These are phyloP conservation scores for Aspergillus ostianus DNA, from an alignment of 495 filamentous ascomycete species.

Conservation along the genomic window DNA sequence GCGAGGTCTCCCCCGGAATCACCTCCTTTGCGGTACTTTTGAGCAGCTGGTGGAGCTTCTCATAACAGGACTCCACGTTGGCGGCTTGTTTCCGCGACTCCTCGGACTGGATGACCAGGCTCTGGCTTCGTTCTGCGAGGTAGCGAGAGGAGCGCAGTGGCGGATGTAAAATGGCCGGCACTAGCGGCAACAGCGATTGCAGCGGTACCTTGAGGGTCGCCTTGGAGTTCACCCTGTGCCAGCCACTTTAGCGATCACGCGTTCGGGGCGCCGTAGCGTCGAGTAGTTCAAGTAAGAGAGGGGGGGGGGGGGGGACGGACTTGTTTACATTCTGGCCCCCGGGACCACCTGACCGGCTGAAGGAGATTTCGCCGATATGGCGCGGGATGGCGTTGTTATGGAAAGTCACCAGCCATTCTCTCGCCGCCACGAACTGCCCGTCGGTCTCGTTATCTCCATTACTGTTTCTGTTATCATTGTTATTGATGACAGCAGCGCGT, in stretches of 20 bases:
- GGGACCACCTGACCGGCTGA: slow-evolving; percentile 84
- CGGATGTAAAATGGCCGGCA: slow-evolving; percentile 69
- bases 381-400: slow-evolving; percentile 61
- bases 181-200: slow-evolving; percentile 51
- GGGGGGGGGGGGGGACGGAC: slow-evolving; percentile 48
- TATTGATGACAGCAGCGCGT: slow-evolving; percentile 18
- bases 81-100: slow-evolving; percentile 61
- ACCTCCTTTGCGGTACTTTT: slow-evolving; percentile 47
- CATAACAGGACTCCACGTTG: slow-evolving; percentile 65
- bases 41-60: slow-evolving; percentile 60
- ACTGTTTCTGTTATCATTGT: slow-evolving; percentile 4
- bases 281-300: not conserved
- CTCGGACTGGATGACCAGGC: slow-evolving; percentile 67
- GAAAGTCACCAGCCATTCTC: slow-evolving; percentile 73
- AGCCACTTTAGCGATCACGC: not conserved
- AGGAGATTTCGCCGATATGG: slow-evolving; percentile 63
- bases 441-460: slow-evolving; percentile 30
- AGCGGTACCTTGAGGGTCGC: slow-evolving; percentile 71
- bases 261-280: not conserved
- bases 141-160: slow-evolving; percentile 66
- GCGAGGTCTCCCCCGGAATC: slow-evolving; percentile 65
- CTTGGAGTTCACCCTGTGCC: slow-evolving; percentile 81
- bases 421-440: slow-evolving; percentile 65
- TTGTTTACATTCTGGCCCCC: slow-evolving; percentile 98
- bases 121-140: slow-evolving; percentile 60